Evolutionary conservation across 768 basidiomycete species (phyloP).

Genomic region (Phlebiopsis gigantea): DNA sequence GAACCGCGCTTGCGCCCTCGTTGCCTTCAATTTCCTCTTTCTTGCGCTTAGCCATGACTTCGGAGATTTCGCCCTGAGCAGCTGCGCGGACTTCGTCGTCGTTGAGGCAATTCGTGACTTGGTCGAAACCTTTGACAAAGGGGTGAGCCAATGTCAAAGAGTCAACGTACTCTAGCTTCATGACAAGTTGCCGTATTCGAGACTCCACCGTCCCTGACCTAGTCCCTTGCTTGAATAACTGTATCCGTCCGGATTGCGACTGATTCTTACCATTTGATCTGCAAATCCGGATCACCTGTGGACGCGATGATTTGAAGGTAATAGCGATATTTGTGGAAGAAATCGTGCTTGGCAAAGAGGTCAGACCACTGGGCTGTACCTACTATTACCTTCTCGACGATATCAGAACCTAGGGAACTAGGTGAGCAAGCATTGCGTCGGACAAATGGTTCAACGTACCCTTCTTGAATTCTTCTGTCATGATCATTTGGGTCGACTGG

Average conservation of each 20-base stretch:
- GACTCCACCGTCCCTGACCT: conserved; percentile 99
- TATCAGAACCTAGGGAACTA: conserved; percentile 65
- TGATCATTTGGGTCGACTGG: conserved; percentile 90
- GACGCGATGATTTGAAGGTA: conserved; percentile 96
- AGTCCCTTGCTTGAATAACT: neutral
- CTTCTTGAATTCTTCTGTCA: conserved; percentile 93
- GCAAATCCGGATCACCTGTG: conserved; percentile 74
- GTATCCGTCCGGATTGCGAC: neutral
- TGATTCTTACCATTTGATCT: conserved; percentile 86
- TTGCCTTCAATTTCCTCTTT: conserved; percentile 75
- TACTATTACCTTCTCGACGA: conserved; percentile 88
- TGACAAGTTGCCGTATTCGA: conserved; percentile 89
- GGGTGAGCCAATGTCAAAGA: conserved; percentile 90
- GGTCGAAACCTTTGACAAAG: conserved; percentile 91
- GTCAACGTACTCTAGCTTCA: conserved; percentile 96
- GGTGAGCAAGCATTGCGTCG: no score
- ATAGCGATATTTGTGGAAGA: conserved; percentile 95
- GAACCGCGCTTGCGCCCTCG: conserved; percentile 72
- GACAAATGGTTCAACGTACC: no score
- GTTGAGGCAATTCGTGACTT: conserved; percentile 74
- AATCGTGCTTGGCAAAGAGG: conserved; percentile 92
- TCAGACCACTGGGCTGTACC: conserved; percentile 85
- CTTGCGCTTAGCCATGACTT: conserved; percentile 64
- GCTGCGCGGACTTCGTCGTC: conserved; percentile 87
- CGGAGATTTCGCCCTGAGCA: conserved; percentile 82